Evolutionary conservation across 192 early-diverging fungal genomes (phyloP), one percentile per base, ranked within the genome.

Genomic region (Dispira simplex): DNA sequence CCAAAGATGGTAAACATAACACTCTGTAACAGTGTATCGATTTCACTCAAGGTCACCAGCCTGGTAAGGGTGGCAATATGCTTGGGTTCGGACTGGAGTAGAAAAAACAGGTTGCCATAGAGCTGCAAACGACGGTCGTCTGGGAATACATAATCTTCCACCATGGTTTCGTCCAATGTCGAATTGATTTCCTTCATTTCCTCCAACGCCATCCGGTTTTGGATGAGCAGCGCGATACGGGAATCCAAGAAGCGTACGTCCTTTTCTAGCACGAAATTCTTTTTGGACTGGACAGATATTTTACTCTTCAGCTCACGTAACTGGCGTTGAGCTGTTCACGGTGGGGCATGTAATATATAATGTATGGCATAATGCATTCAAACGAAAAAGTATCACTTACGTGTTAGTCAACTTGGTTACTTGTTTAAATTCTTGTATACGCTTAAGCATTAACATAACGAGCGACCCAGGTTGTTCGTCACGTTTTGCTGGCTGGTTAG

Each of bases 1-100:
- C 92, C 92, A 64, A 91, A 98, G 47, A 98, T 68, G 1, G 93
- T 93, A 65, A 95, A 95, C 92, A 98, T 96, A 64, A 96, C 90
- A 0, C 89, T 93, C 67, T 96, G 92, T 48, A 98, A 68, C 46
- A 96, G 79, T 3, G 93, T 87, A 66, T 98, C 93, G 56, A 98
- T 93, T 72, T 98, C 92, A 49, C 86, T 73, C 39, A 95, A 75
- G 46, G 81, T 90, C 44, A 93, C 90, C 46, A 91, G 67, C 26
- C 90, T 83, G 28, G 90, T 84, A 46, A 98, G 75, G 45, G 79
- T 80, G 20, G 93, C 93, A 65, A 98, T 90, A 63, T 96, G 88
- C 39, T 88, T 78, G 14, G 95, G 93, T 71, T 95, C 91, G 18
- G 85, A 84, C 67, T 95, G 93, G 46, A 98, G 79, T 14, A 95